Evolutionary conservation across 2,329 filamentous ascomycete species (phyloP).

Genomic region (Colletotrichum sp.): DNA sequence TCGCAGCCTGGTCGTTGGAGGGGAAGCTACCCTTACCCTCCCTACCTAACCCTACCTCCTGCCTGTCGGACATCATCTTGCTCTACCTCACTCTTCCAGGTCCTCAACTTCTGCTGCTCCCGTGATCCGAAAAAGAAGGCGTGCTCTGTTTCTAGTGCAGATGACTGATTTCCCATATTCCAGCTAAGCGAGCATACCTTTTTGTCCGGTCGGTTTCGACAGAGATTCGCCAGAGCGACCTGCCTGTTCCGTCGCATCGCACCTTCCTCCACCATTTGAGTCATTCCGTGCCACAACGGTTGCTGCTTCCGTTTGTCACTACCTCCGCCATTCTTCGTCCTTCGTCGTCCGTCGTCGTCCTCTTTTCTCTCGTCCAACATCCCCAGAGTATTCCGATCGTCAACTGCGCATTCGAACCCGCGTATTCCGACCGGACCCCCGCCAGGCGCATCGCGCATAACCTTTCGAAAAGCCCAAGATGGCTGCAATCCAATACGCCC

Average conservation of each 20-base stretch:
- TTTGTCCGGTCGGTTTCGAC: not conserved
- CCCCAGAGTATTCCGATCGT: not conserved
- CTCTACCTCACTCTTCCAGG: not conserved
- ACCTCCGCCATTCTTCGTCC: not conserved
- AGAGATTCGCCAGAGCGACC: not conserved
- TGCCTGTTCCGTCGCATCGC: not conserved
- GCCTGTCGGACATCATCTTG: not conserved
- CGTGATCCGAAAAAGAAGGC: not conserved
- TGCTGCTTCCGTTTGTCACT: not conserved
- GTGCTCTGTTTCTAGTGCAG: not conserved
- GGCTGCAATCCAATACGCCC: constrained; percentile 72
- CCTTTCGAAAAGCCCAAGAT: constrained; percentile 42
- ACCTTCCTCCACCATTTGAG: not conserved
- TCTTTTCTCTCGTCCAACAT: not conserved
- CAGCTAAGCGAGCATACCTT: not conserved
- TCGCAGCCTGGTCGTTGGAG: not conserved
- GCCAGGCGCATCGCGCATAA: not conserved
- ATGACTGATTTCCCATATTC: not conserved
- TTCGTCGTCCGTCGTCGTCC: not conserved
- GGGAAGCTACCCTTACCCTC: not conserved
- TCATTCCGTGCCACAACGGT: not conserved
- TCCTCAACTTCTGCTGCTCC: not conserved
- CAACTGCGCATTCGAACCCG: not conserved
- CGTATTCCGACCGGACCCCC: not conserved
- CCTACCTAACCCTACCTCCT: not conserved